phyloP scores from a whole-genome alignment of 768 basidiomycete species.

The Kwoniella botswanensis region DNA sequence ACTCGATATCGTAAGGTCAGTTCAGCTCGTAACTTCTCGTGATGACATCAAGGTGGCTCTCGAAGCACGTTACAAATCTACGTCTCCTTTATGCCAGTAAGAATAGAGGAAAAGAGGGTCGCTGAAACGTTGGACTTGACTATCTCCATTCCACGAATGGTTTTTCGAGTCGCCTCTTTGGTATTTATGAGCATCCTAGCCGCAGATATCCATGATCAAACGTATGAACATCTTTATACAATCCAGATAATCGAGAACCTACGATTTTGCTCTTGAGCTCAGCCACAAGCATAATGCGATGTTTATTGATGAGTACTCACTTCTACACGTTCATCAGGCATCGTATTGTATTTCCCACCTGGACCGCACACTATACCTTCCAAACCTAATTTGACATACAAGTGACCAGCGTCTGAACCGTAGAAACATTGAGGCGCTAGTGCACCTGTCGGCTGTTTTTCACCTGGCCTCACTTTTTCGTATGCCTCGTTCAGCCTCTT shows the following conservation, averaged over 20 bases:
- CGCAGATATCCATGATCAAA: conserved; percentile 24
- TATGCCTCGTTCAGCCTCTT: conserved; percentile 22
- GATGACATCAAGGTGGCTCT: too few species aligned
- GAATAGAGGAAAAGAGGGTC: too few species aligned
- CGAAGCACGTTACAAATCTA: too few species aligned
- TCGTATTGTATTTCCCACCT: conserved; percentile 31
- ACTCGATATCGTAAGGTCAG: too few species aligned
- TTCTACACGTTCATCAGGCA: conserved; percentile 32
- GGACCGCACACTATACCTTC: conserved; percentile 32
- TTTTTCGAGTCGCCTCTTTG: too few species aligned
- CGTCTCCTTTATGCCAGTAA: too few species aligned
- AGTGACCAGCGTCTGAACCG: conserved; percentile 24
- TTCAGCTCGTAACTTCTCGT: too few species aligned
- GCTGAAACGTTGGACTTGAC: too few species aligned
- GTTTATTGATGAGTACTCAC: background rate
- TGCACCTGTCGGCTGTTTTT: conserved; percentile 23
- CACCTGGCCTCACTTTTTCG: conserved; percentile 15
- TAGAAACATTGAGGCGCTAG: conserved; percentile 24
- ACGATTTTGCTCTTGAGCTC: background rate
- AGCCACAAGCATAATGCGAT: background rate
- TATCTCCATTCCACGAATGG: too few species aligned
- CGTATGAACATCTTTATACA: conserved; percentile 32
- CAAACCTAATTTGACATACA: conserved; percentile 19
- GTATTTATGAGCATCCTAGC: background rate
- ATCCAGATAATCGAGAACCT: conserved; percentile 29